These are phyloP conservation scores for Galerina marginata DNA, from an alignment of 768 basidiomycete species.

Conservation along the genomic window DNA sequence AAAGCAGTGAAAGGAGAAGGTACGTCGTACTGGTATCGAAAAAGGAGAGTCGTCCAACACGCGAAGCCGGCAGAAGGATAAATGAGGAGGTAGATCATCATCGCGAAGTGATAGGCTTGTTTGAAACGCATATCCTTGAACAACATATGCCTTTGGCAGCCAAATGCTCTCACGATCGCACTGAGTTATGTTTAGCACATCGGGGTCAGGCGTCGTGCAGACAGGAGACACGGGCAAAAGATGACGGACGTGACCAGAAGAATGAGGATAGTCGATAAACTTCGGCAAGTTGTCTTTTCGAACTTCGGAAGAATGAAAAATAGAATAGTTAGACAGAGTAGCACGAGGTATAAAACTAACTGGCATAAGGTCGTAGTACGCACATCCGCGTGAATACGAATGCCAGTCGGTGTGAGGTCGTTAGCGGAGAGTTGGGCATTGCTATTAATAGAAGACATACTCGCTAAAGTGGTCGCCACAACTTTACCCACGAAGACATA, in stretches of 20 bases:
- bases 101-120: conserved; percentile 8
- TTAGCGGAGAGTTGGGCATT: neutral
- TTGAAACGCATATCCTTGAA: conserved; percentile 12
- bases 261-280: conserved; percentile 19
- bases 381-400: conserved; percentile 4
- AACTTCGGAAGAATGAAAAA: conserved; percentile 27
- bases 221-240: conserved; percentile 13
- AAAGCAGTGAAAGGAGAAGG: conserved; percentile 4
- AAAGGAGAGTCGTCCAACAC: conserved; percentile 25
- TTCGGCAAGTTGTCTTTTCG: conserved; percentile 25
- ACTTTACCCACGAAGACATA: too few relatives aligned
- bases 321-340: neutral
- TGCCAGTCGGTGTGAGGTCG: neutral
- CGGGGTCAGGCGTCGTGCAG: conserved; percentile 19
- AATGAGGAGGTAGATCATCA: neutral
- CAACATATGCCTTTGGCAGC: conserved; percentile 16
- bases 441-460: neutral
- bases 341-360: conserved; percentile 13
- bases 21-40: conserved; percentile 9
- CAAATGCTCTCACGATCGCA: conserved; percentile 21
- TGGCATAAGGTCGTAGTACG: neutral
- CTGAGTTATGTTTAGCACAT: conserved; percentile 11
- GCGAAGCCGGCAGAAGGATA: neutral
- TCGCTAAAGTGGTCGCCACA: too few relatives aligned
- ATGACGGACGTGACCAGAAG: conserved; percentile 17